phyloP scores from a whole-genome alignment of 2,329 filamentous ascomycete species.

The Phialophora verrucosa region DNA sequence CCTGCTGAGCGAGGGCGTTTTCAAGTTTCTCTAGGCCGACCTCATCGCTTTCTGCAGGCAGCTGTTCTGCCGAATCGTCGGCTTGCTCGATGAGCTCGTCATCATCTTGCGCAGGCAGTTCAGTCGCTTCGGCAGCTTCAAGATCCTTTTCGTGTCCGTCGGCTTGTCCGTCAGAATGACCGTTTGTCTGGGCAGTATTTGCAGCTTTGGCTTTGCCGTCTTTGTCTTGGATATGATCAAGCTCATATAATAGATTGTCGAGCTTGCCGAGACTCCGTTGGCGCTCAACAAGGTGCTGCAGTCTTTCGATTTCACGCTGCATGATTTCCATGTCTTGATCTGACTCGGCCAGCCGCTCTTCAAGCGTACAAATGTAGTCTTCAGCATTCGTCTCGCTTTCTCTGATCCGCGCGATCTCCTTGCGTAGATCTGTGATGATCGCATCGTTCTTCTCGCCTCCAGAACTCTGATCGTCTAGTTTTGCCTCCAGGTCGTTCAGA shows the following conservation, averaged over 20 bases:
- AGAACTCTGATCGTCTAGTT: constrained; percentile 85
- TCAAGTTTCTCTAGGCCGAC: constrained; percentile 48
- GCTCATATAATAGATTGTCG: constrained; percentile 87
- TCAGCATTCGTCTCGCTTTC: constrained; percentile 91
- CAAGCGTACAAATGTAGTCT: constrained; percentile 95
- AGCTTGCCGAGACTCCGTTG: constrained; percentile 94
- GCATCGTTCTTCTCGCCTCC: constrained; percentile 92
- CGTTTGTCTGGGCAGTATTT: constrained; percentile 41
- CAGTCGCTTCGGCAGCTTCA: constrained; percentile 52
- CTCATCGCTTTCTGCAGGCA: constrained; percentile 39
- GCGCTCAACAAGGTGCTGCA: constrained; percentile 94
- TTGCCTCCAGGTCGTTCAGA: constrained; percentile 86
- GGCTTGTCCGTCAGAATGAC: constrained; percentile 51
- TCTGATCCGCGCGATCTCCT: constrained; percentile 83
- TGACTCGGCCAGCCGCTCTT: constrained; percentile 91
- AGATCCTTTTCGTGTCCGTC: constrained; percentile 49
- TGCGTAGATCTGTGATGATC: constrained; percentile 83
- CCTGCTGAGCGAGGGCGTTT: constrained; percentile 40
- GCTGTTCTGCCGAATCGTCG: constrained; percentile 34
- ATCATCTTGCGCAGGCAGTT: constrained; percentile 43
- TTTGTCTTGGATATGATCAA: constrained; percentile 76
- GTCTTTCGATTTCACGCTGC: constrained; percentile 91
- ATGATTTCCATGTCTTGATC: constrained; percentile 96
- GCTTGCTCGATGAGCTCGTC: constrained; percentile 38
- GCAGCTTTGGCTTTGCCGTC: constrained; percentile 48